phyloP scores from a whole-genome alignment of 2,329 filamentous ascomycete species.

The Immersiporthe knoxdaviesiana region DNA sequence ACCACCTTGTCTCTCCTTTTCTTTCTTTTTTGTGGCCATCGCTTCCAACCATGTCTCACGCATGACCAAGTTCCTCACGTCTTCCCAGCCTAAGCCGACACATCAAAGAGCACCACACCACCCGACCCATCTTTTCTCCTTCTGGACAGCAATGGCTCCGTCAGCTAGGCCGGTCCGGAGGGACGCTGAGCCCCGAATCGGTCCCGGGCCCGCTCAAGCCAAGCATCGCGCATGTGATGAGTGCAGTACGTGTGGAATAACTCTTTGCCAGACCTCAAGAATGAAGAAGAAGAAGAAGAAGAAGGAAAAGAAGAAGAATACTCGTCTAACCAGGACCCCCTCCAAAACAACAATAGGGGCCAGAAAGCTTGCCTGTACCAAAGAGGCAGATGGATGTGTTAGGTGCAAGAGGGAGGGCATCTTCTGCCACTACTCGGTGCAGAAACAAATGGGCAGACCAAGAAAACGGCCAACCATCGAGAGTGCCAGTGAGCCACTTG shows the following conservation, averaged over 20 bases:
- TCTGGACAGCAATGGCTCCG: not conserved
- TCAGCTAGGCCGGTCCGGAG: conserved; percentile 8
- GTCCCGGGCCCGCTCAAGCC: not conserved
- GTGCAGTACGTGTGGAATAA: conserved; percentile 57
- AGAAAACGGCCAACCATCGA: conserved; percentile 56
- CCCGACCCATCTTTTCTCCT: not conserved
- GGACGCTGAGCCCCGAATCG: not conserved
- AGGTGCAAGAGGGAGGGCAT: conserved; percentile 62
- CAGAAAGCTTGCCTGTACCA: conserved; percentile 68
- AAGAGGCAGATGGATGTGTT: conserved; percentile 61
- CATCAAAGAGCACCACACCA: not conserved
- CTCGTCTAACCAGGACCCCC: not conserved
- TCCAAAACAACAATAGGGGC: conserved; percentile 50
- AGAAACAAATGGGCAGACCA: conserved; percentile 69
- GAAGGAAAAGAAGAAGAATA: not conserved
- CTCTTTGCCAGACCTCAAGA: not conserved
- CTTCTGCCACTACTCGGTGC: conserved; percentile 63
- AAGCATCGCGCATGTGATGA: conserved; percentile 69
- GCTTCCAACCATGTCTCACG: not conserved
- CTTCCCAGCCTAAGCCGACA: not conserved
- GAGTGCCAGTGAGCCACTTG: conserved; percentile 22
- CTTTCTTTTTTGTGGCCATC: not conserved
- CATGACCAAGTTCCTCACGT: not conserved
- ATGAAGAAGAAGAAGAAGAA: not conserved
- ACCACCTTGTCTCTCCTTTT: not conserved